Evolutionary conservation across 2,329 filamentous ascomycete species (phyloP).

Genomic region (Cercospora zeina): DNA sequence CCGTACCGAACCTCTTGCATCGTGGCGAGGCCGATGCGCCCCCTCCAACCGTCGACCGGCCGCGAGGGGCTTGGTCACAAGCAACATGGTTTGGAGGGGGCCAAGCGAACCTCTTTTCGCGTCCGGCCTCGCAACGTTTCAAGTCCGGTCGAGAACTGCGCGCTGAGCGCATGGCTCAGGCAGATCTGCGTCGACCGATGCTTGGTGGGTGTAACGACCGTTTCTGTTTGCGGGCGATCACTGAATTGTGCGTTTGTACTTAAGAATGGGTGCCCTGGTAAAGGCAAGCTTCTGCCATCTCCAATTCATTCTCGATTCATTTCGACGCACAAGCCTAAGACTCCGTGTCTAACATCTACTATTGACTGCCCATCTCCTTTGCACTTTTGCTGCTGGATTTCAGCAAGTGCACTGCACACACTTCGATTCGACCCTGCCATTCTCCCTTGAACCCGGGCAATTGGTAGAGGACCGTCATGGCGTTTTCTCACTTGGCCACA

Average conservation of each 20-base stretch:
- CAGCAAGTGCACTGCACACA: neutral
- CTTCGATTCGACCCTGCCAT: neutral
- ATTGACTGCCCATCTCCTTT: neutral
- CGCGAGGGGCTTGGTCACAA: conserved; percentile 10
- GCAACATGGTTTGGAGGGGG: conserved; percentile 5
- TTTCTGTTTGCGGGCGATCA: conserved; percentile 1
- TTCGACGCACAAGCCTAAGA: conserved; percentile 1
- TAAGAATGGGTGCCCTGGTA: conserved; percentile 16
- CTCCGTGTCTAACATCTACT: neutral
- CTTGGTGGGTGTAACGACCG: conserved; percentile 8
- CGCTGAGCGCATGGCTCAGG: conserved; percentile 10
- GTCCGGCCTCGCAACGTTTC: neutral
- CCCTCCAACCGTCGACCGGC: conserved; percentile 3
- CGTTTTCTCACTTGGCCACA: conserved; percentile 27
- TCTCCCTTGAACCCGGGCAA: neutral
- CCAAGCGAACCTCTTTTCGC: conserved; percentile 7
- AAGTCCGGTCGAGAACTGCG: conserved; percentile 3
- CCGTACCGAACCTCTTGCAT: conserved; percentile 3
- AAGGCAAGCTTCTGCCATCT: neutral
- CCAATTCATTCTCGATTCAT: conserved; percentile 7
- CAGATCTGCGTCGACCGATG: conserved; percentile 7
- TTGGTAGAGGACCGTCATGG: conserved; percentile 24
- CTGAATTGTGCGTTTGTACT: conserved; percentile 1
- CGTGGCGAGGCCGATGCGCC: neutral
- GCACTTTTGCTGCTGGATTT: neutral